A percentile compares a stretch with the other conserved stretches of the same genome.
These are phyloP conservation scores for Trichoderma reesei DNA, from an alignment of 495 filamentous ascomycete genomes.

Conservation along the genomic window DNA sequence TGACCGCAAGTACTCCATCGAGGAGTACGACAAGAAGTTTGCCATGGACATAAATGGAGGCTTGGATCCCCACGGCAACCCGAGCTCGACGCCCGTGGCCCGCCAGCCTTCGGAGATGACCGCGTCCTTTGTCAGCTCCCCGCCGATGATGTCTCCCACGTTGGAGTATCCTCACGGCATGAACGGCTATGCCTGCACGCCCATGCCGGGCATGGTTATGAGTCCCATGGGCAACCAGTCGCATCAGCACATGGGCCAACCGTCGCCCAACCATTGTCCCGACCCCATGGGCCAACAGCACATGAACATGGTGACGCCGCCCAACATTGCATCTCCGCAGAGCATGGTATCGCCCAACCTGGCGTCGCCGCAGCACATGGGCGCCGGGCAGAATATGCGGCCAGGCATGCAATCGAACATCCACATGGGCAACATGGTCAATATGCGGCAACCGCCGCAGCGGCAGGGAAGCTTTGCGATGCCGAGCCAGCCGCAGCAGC, in stretches of 20 bases:
- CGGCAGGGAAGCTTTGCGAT: slow-evolving; percentile 33
- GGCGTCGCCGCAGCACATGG: too few relatives aligned
- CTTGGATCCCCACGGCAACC: slow-evolving; percentile 22
- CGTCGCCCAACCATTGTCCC: slow-evolving; percentile 23
- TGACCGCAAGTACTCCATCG: slow-evolving; percentile 27
- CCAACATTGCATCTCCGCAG: too few relatives aligned
- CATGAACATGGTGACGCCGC: slow-evolving; percentile 5
- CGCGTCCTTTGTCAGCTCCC: slow-evolving; percentile 36
- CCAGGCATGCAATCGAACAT: slow-evolving; percentile 19
- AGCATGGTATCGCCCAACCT: too few relatives aligned
- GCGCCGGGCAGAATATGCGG: slow-evolving; percentile 8
- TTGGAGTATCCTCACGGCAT: slow-evolving; percentile 27
- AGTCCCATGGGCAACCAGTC: slow-evolving; percentile 34
- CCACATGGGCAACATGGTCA: slow-evolving; percentile 26
- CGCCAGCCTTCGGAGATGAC: slow-evolving; percentile 27
- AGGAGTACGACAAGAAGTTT: slow-evolving; percentile 29
- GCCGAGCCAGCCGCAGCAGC: slow-evolving; percentile 20
- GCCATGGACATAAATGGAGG: slow-evolving; percentile 31
- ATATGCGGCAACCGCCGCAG: slow-evolving; percentile 28
- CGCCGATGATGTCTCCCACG: slow-evolving; percentile 35
- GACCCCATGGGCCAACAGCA: slow-evolving; percentile 16
- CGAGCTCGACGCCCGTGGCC: slow-evolving; percentile 11
- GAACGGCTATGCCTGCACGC: slow-evolving; percentile 25
- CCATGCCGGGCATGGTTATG: slow-evolving; percentile 38
- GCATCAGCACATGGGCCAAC: slow-evolving; percentile 22